Evolutionary conservation across 2,329 filamentous ascomycete genomes (phyloP), one percentile per base, ranked within the genome.

Genomic region (Ophiostoma pallidulum): DNA sequence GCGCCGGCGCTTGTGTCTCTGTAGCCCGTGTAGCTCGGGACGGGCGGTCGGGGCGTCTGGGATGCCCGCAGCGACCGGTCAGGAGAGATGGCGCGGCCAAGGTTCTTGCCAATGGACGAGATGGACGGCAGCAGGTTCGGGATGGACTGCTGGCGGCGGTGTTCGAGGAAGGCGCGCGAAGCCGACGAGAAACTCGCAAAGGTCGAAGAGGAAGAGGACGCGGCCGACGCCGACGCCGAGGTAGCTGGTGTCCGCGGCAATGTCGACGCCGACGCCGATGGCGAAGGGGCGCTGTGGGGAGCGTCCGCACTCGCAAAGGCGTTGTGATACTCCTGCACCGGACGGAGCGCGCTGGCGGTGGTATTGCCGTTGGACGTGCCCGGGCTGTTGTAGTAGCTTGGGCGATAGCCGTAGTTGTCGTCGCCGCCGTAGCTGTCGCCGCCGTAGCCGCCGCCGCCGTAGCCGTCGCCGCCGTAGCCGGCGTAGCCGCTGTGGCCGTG

Each of bases 81-180:
- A 7, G 54, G 54, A 5, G 54, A 56, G 9, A 56, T 53, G 38
- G 54, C 52, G 2, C 54, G 54, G 19, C 54, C 41, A 3, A 55
- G 49, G 41, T 45, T 54, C 44, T 47, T 51, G 32, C 47, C 47
- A 19, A 52, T 49, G 19, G 53, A 49, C 19, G 51, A 44, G 22
- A 55, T 46, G 4, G 54, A 43, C 12, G 64, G 59, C 46, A 65
- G 55, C 46, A 63, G 53, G 53, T 60, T 66, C 22, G 65, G 59
- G 35, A 65, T 61, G 4, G 64, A 66, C 48, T 61, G 59, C 54
- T 64, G 63, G 43, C 64, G 60, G 36, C 58, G 59, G 47, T 65
- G 64, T 38, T 51, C 50, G 37, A 56, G 41, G 19, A 54, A 52
- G 12, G 53, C 46, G 47, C 53, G 51, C 45, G 48, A 54, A 28